phyloP scores from a whole-genome alignment of 2,329 filamentous ascomycete species.

The Colletotrichum abscissum region DNA sequence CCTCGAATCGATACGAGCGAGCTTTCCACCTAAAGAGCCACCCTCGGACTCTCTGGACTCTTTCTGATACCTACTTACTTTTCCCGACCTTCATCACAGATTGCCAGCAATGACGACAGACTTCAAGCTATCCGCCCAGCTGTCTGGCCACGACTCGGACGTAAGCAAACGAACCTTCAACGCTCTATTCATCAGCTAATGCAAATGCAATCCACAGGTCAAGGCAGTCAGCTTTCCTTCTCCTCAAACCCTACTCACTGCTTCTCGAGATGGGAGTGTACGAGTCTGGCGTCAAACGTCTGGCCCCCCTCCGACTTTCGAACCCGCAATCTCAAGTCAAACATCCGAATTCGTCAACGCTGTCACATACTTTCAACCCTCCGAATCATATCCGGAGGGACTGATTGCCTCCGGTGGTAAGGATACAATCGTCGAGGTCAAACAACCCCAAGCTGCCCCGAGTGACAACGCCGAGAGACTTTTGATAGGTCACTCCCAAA shows the following conservation, averaged over 20 bases:
- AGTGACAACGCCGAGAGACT: constrained; percentile 86
- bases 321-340: constrained; percentile 81
- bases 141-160: constrained; percentile 92
- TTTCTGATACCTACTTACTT: background rate
- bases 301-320: constrained; percentile 75
- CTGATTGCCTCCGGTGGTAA: constrained; percentile 89
- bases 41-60: background rate
- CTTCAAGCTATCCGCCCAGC: constrained; percentile 92
- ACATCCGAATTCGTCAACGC: constrained; percentile 90
- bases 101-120: constrained; percentile 73
- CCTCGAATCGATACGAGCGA: constrained; percentile 1
- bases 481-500: constrained; percentile 86
- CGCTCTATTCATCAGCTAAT: constrained; percentile 15
- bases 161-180: constrained; percentile 62
- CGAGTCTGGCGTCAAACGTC: constrained; percentile 82
- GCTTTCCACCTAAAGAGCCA: background rate
- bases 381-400: constrained; percentile 76
- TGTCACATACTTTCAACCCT: constrained; percentile 80
- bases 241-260: constrained; percentile 79
- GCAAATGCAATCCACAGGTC: constrained; percentile 68
- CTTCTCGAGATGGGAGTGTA: constrained; percentile 91
- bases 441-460: constrained; percentile 73
- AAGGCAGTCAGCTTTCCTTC: constrained; percentile 85
- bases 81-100: background rate
- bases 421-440: constrained; percentile 92